These are phyloP conservation scores for Yarrowia divulgata DNA, from an alignment of 805 yeast genomes.

Conservation along the genomic window DNA sequence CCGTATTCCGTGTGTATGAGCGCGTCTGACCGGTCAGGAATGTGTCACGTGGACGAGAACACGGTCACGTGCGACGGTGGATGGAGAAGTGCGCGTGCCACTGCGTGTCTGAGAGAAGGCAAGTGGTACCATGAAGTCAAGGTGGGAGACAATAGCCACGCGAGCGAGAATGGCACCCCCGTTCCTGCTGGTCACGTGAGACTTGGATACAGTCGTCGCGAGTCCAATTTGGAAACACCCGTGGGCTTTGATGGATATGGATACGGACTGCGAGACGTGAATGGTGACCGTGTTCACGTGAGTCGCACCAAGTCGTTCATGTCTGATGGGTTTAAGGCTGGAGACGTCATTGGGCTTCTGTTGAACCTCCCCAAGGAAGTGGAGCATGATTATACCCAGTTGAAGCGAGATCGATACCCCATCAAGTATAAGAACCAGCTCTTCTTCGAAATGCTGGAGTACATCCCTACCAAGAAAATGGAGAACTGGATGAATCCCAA, in stretches of 20 bases:
- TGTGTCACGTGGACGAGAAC: slow-evolving; percentile 34
- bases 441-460: slow-evolving; percentile 86
- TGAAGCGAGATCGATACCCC: slow-evolving; percentile 84
- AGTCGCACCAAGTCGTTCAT: slow-evolving; percentile 69
- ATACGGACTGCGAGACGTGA: slow-evolving; percentile 83
- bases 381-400: slow-evolving; percentile 51
- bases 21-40: slow-evolving; percentile 69
- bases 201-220: slow-evolving; percentile 82
- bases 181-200: slow-evolving; percentile 64
- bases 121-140: slow-evolving; percentile 78
- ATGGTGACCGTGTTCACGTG: slow-evolving; percentile 76
- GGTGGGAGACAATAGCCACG: slow-evolving; percentile 54
- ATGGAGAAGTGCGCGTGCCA: slow-evolving; percentile 80
- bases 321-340: slow-evolving; percentile 61
- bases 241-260: slow-evolving; percentile 96
- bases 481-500: slow-evolving; percentile 65
- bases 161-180: slow-evolving; percentile 1
- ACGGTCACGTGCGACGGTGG: slow-evolving; percentile 66
- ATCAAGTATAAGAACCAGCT: slow-evolving; percentile 78
- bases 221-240: slow-evolving; percentile 91
- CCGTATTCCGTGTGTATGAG: slow-evolving; percentile 67
- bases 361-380: slow-evolving; percentile 66
- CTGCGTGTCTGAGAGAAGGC: slow-evolving; percentile 80
- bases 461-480: slow-evolving; percentile 70
- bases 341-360: slow-evolving; percentile 84